Base-by-base conservation (phyloP, 768 basidiomycete genomes). In the Pleurotus cornucopiae region DNA sequence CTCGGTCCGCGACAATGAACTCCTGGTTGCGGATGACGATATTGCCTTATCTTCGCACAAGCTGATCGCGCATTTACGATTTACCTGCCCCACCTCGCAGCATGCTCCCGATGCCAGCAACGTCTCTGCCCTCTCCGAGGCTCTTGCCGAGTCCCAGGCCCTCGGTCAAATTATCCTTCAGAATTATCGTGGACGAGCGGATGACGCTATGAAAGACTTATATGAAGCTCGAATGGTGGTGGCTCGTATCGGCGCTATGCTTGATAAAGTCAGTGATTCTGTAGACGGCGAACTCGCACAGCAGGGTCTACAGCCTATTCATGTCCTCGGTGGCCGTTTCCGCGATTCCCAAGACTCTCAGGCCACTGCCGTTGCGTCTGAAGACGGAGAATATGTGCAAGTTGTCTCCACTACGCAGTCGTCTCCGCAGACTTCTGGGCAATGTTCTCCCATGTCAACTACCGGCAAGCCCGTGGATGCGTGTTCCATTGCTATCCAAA, bases 301-400 rank as follows among this genome's bases (percentile, higher is more conserved):
- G 18, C 67, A 68, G 2, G 75, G 75, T 11, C 65, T 78, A 23
- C 61, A 65, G 23, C 61, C 75, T 9, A 60, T 46, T 11, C 62
- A 58, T 16, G 59, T 58, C 57, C 56, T 23, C 57, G 45, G 60
- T 41, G 73, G 76, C 40, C 71, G 73, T 1, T 74, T 79, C 12
- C 77, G 84, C 54, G 85, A 81, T 47, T 88, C 87, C n/a, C 79
- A 81, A 63, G 85, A 87, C 65, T 88, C 87, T 1, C 79, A 83
- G 53, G 64, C 64, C 20, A 88, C 86, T 0, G 75, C 76, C 14
- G 82, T 86, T 5, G 69, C 68, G 18, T 23, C 57, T 13, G 61
- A 66, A 13, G 58, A 59, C 11, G 56, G 56, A 25, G 37, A 56
- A 26, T 60, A 54, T 18, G 49, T 53, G 6, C 49, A 56, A n/a